phyloP scores from a whole-genome alignment of 495 filamentous ascomycete genomes.

The Penicillium alfredii region DNA sequence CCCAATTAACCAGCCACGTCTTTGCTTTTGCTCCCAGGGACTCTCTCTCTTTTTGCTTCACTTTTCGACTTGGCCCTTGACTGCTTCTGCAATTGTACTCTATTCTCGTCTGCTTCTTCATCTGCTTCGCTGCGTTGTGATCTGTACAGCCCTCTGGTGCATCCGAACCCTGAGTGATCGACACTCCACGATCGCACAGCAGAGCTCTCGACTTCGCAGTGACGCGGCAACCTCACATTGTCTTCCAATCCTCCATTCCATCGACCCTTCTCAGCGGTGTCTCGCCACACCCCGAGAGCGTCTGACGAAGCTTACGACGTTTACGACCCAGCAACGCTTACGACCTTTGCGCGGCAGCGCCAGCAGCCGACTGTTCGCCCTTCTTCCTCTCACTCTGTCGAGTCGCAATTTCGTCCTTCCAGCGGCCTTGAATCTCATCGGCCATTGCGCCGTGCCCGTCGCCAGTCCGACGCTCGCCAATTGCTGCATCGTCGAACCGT shows the following conservation, averaged over 20 bases:
- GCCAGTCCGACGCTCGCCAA: slow-evolving; percentile 25
- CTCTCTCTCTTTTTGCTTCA: not conserved
- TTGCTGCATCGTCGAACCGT: slow-evolving; percentile 32
- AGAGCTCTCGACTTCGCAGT: slow-evolving; percentile 9
- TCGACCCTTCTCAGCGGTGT: slow-evolving; percentile 34
- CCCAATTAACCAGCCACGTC: slow-evolving; percentile 31
- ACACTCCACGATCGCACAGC: slow-evolving; percentile 8
- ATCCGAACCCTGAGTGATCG: slow-evolving; percentile 1
- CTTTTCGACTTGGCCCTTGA: slow-evolving; percentile 4
- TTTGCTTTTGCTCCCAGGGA: too few relatives aligned
- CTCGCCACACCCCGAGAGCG: slow-evolving; percentile 31
- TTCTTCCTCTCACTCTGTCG: slow-evolving; percentile 25
- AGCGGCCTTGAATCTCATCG: slow-evolving; percentile 46
- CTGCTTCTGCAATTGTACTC: too few relatives aligned
- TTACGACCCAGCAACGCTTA: slow-evolving; percentile 47
- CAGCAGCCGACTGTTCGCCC: slow-evolving; percentile 43
- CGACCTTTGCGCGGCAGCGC: slow-evolving; percentile 51
- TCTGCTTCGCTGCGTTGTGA: too few relatives aligned
- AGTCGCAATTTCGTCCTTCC: slow-evolving; percentile 39
- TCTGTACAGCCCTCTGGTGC: slow-evolving; percentile 4
- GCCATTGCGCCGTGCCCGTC: slow-evolving; percentile 46
- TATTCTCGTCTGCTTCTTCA: too few relatives aligned
- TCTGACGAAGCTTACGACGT: slow-evolving; percentile 58
- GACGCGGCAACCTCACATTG: slow-evolving; percentile 30
- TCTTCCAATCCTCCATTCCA: slow-evolving; percentile 20